Percentiles rank a stretch among this genome's conserved stretches.
Evolutionary conservation across 164 flowering plant genomes (phyloP).

Genomic region (Vitis amurensis): DNA sequence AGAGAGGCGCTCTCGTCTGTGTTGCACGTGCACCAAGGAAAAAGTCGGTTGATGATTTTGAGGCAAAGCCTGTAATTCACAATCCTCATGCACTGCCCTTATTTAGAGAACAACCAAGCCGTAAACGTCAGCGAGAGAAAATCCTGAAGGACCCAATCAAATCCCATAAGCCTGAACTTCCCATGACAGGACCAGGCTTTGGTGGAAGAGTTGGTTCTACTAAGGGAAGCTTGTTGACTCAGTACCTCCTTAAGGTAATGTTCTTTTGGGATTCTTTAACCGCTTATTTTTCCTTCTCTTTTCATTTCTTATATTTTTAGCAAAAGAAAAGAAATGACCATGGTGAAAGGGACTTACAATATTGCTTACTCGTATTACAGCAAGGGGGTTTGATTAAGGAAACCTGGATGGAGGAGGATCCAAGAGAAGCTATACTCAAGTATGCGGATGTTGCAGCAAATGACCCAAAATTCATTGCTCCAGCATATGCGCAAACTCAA

Average conservation of each 20-base stretch:
- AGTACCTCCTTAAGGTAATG: slow-evolving; percentile 92
- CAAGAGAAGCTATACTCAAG: slow-evolving; percentile 95
- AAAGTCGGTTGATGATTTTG: slow-evolving; percentile 86
- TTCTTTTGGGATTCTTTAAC: background rate
- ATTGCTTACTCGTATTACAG: slow-evolving; percentile 42
- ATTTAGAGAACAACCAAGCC: slow-evolving; percentile 96
- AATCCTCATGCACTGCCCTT: slow-evolving; percentile 98
- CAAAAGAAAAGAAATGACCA: background rate
- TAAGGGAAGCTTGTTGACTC: slow-evolving; percentile 89
- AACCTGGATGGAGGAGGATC: slow-evolving; percentile 99
- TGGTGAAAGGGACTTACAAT: slow-evolving; percentile 8
- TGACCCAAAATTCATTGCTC: slow-evolving; percentile 95
- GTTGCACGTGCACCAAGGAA: slow-evolving; percentile 98
- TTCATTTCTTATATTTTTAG: background rate
- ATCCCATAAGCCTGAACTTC: slow-evolving; percentile 93
- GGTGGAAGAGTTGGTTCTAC: slow-evolving; percentile 95
- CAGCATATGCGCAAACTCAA: slow-evolving; percentile 93
- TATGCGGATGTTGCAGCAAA: slow-evolving; percentile 93
- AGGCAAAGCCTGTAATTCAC: slow-evolving; percentile 77
- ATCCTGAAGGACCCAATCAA: slow-evolving; percentile 88
- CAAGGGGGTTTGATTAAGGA: slow-evolving; percentile 98
- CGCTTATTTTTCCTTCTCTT: background rate
- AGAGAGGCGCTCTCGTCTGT: slow-evolving; percentile 96
- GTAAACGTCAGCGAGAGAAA: slow-evolving; percentile 93
- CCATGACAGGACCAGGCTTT: slow-evolving; percentile 89